These are phyloP conservation scores for Tilletia indica DNA, from an alignment of 1,284 basidiomycete genomes.

Conservation along the genomic window DNA sequence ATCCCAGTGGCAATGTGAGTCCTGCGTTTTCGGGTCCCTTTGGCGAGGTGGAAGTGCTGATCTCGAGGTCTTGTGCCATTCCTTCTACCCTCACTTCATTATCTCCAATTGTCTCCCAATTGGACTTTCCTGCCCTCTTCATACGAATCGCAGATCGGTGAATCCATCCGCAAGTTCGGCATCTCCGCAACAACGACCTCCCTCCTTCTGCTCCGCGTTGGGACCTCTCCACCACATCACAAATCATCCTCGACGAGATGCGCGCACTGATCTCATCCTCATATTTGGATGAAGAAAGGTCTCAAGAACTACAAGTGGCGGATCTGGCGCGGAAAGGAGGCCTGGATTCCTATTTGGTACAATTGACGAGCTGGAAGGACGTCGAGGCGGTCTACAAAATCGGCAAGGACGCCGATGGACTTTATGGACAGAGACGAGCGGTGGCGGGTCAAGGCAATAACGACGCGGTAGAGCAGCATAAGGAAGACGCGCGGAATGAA, in stretches of 20 bases:
- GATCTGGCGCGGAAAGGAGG: not conserved
- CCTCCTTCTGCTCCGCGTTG: not conserved
- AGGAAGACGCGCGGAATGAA: constrained; percentile 17
- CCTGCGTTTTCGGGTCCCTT: not conserved
- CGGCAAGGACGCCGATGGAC: constrained; percentile 20
- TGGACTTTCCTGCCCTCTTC: constrained; percentile 1
- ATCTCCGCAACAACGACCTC: not conserved
- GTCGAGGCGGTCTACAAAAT: constrained; percentile 43
- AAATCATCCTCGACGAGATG: not conserved
- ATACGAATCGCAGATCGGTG: not conserved
- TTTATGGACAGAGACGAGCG: not conserved
- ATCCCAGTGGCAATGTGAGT: constrained; percentile 35
- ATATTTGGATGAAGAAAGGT: constrained; percentile 26
- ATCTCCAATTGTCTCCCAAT: not conserved
- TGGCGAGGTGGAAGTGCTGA: not conserved
- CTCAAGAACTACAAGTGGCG: not conserved
- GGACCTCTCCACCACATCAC: not conserved
- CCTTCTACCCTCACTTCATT: not conserved
- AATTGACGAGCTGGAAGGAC: constrained; percentile 35
- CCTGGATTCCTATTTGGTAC: not conserved
- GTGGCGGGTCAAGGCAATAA: not conserved
- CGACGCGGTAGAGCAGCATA: constrained; percentile 8
- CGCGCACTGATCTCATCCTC: constrained; percentile 29
- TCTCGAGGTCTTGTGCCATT: no score
- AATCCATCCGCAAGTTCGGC: constrained; percentile 11